phyloP scores from a whole-genome alignment of 2,329 filamentous ascomycete species.

The Arthrinium puccinioides region DNA sequence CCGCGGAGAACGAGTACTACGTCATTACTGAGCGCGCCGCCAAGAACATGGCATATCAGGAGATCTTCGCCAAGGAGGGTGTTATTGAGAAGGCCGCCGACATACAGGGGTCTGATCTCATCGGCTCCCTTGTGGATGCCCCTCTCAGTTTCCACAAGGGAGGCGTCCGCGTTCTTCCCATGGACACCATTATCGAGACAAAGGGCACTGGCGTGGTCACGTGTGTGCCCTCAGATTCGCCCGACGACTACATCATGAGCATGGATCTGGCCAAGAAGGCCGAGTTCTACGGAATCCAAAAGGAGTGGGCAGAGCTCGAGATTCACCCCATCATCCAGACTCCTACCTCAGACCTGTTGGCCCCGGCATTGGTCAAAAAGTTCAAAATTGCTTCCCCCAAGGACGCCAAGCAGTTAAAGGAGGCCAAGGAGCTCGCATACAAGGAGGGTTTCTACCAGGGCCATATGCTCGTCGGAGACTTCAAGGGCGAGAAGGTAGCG shows the following conservation, averaged over 20 bases:
- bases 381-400: constrained; percentile 97
- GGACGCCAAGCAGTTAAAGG: constrained; percentile 80
- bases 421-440: constrained; percentile 95
- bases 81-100: constrained; percentile 68
- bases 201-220: constrained; percentile 98
- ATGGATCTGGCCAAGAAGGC: constrained; percentile 88
- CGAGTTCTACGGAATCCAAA: constrained; percentile 92
- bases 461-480: constrained; percentile 79
- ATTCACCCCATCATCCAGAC: constrained; percentile 87
- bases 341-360: constrained; percentile 75
- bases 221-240: constrained; percentile 89
- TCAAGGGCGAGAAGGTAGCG: constrained; percentile 80
- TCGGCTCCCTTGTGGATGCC: constrained; percentile 85
- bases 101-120: constrained; percentile 67
- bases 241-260: constrained; percentile 89
- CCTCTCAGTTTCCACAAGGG: constrained; percentile 80
- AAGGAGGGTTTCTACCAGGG: constrained; percentile 98
- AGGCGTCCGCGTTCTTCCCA: constrained; percentile 83
- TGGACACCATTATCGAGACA: constrained; percentile 85
- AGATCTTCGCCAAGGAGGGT: constrained; percentile 71
- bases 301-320: constrained; percentile 90
- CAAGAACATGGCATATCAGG: constrained; percentile 95
- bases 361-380: constrained; percentile 77
- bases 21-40: constrained; percentile 79
- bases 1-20: constrained; percentile 71